Base-by-base conservation (phyloP, 352 stramenopile genomes). In the Pythium dissotocum region DNA sequence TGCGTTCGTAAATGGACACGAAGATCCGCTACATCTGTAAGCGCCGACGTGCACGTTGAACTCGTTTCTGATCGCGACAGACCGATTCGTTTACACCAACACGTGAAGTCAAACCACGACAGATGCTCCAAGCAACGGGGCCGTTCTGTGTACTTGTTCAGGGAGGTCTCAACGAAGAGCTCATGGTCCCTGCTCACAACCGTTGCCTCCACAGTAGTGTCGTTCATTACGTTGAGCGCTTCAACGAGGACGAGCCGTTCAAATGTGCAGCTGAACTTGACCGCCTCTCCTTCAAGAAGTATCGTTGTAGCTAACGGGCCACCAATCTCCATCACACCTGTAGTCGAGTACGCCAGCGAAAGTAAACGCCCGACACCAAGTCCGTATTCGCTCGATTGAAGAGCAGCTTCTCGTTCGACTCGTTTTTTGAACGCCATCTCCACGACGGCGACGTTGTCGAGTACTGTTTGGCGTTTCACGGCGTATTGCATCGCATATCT, bases 361-460 rank as follows among this genome's bases (percentile, higher is more conserved):
- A 78, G 54, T 6, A 78, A 38, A 7, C 71, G 59, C 1, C 60
- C 67, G 1, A 78, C 14, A 21, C 67, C 67, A 46, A 32, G 6
- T 53, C 1, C 8, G 64, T 18, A 18, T 7, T 7, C 2, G 7
- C 13, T n/a, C n/a, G n/a, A n/a, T n/a, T n/a, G n/a, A n/a, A n/a
- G n/a, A n/a, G n/a, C n/a, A n/a, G n/a, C n/a, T 13, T 75, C 65
- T 30, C 71, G 55, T 30, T 60, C 53, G 7, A 73, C 48, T 7
- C 61, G 63, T 42, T 28, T 61, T 24, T 54, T 58, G 30, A 75
- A 72, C 13, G 63, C 67, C 2, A 74, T 2, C 5, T 77, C 49
- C 33, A 75, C 67, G 30, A 77, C 46, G 6, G 63, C 60, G 14
- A 66, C 67, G 48, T 77, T 72, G 36, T 77, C 71, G 12, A 77